A percentile compares a stretch with the other conserved stretches of the same genome.
These are phyloP conservation scores for Ophiocytium majus DNA, from an alignment of 352 stramenopile species.

Conservation along the genomic window DNA sequence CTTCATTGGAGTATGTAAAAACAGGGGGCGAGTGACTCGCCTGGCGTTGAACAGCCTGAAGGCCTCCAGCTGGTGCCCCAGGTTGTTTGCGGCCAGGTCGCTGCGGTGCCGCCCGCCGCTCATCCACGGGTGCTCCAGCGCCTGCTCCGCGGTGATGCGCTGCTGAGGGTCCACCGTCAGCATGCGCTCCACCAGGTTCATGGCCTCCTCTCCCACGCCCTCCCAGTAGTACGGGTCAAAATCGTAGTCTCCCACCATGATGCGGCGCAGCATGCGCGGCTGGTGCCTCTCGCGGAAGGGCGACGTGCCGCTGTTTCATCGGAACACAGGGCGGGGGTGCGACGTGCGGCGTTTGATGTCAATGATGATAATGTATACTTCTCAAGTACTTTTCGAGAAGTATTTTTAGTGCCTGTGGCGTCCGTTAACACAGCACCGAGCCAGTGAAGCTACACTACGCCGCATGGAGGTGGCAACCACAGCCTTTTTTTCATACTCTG, in stretches of 20 bases:
- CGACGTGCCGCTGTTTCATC: constrained; percentile 65
- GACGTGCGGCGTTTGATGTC: no score
- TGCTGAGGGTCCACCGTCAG: constrained; percentile 59
- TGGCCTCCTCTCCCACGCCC: constrained; percentile 59
- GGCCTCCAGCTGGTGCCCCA: constrained; percentile 36
- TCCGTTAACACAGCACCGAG: no score
- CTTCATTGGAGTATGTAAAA: no score
- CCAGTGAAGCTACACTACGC: no score
- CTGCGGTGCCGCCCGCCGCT: not conserved
- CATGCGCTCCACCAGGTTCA: constrained; percentile 60
- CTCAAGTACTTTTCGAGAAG: no score
- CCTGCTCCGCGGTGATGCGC: constrained; percentile 57
- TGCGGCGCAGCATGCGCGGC: constrained; percentile 62
- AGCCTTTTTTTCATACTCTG: no score
- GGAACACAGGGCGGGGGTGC: no score
- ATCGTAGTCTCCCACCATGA: constrained; percentile 62
- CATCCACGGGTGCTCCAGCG: constrained; percentile 44
- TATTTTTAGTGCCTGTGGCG: no score
- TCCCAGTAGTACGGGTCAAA: constrained; percentile 59
- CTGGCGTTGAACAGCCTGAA: constrained; percentile 58
- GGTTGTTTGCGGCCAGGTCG: constrained; percentile 17
- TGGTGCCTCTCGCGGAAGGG: constrained; percentile 85
- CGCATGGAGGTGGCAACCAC: no score
- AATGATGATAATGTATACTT: no score
- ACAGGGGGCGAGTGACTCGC: no score